Percentiles rank a stretch among this genome's conserved stretches.
Evolutionary conservation across 208 protist species (phyloP).

Genomic region (Crithidia bombi): DNA sequence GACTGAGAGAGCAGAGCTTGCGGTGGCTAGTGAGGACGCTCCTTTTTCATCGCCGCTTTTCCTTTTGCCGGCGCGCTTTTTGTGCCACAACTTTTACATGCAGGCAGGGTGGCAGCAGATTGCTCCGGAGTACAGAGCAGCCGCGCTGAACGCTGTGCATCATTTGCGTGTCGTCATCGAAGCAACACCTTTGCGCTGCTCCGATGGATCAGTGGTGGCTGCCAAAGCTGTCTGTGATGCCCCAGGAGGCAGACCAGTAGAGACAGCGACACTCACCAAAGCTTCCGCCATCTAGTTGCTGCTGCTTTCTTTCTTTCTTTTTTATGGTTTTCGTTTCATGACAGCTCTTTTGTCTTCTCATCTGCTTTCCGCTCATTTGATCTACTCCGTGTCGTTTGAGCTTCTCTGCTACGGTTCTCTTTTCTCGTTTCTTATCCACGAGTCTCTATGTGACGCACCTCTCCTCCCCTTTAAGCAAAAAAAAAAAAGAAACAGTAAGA

Average conservation of each 20-base stretch:
- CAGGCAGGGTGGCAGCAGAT: slow-evolving; percentile 4
- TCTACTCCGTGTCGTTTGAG: background rate
- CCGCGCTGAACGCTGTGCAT: background rate
- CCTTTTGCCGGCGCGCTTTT: slow-evolving; percentile 1
- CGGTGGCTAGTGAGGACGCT: background rate
- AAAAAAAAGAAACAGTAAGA: too few relatives aligned
- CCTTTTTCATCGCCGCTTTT: background rate
- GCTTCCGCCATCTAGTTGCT: background rate
- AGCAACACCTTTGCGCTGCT: background rate
- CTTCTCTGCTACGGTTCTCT: background rate
- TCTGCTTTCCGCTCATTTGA: background rate
- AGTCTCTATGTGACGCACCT: too few relatives aligned
- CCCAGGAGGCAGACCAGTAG: background rate
- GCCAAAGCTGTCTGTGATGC: background rate
- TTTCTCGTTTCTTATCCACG: background rate
- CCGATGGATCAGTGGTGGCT: background rate
- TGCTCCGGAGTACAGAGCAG: background rate
- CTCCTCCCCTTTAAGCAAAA: too few relatives aligned
- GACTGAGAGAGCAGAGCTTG: background rate
- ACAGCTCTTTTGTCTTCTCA: background rate
- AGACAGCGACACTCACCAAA: background rate
- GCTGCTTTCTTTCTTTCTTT: background rate
- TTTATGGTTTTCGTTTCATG: background rate
- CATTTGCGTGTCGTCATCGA: background rate
- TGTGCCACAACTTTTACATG: background rate